Conservation (phyloP, 2,329 filamentous ascomycete species). For the Sporothrix euskadiensis region DNA sequence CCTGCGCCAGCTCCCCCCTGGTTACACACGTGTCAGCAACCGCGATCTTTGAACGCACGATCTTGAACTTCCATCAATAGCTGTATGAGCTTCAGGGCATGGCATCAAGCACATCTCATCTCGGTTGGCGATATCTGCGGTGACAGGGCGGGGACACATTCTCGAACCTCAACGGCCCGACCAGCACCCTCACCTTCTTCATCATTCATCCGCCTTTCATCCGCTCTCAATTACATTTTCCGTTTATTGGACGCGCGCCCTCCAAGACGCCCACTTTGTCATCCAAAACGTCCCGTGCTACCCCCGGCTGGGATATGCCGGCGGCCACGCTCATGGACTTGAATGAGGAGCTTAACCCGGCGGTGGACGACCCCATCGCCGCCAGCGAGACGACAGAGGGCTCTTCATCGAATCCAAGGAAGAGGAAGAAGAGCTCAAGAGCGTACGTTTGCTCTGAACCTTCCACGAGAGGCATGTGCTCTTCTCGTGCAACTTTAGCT, state of each 20-base stretch:
- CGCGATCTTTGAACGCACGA: neutral
- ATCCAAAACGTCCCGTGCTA: neutral
- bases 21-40: constrained; percentile 13
- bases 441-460: constrained; percentile 36
- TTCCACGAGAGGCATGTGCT: neutral
- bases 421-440: constrained; percentile 42
- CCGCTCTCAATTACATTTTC: neutral
- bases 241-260: neutral
- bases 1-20: neutral
- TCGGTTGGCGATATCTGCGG: constrained; percentile 20
- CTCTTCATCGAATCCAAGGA: constrained; percentile 39
- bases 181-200: neutral
- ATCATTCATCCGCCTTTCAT: neutral
- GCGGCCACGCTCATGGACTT: constrained; percentile 29
- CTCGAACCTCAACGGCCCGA: neutral
- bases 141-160: constrained; percentile 7
- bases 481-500: neutral
- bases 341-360: constrained; percentile 17
- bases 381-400: constrained; percentile 31
- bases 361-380: constrained; percentile 30
- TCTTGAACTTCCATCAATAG: neutral
- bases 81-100: constrained; percentile 8
- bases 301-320: constrained; percentile 3
- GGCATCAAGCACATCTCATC: constrained; percentile 6
- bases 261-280: neutral